Evolutionary conservation across 768 basidiomycete species (phyloP).

Genomic region (Rhodotorula kratochvilovae): DNA sequence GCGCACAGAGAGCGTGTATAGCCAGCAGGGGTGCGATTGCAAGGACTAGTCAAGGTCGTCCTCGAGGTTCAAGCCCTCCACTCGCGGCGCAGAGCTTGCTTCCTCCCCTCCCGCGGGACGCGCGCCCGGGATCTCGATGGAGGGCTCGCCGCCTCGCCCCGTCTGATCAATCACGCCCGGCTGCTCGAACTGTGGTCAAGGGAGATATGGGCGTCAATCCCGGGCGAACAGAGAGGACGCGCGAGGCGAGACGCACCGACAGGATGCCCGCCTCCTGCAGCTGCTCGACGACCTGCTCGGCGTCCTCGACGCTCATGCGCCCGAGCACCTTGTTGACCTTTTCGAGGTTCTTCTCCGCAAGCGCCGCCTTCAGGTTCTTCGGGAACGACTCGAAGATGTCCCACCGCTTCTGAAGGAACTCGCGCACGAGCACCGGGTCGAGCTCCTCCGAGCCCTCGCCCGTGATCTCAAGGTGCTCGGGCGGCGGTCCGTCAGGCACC

Average conservation of each 20-base stretch:
- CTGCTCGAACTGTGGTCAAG: slow-evolving; percentile 24
- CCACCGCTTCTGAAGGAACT: slow-evolving; percentile 84
- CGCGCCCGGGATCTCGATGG: slow-evolving; percentile 4
- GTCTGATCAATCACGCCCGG: slow-evolving; percentile 35
- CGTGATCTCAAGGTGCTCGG: slow-evolving; percentile 73
- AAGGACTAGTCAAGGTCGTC: slow-evolving; percentile 16
- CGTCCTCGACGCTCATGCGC: slow-evolving; percentile 71
- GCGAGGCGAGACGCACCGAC: slow-evolving; percentile 52
- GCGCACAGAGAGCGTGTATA: no score
- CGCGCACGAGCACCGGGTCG: slow-evolving; percentile 78
- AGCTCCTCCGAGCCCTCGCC: slow-evolving; percentile 78
- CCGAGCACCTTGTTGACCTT: slow-evolving; percentile 85
- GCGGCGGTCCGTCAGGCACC: slow-evolving; percentile 91
- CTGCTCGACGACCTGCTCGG: slow-evolving; percentile 73
- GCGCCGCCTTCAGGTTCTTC: slow-evolving; percentile 65
- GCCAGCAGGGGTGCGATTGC: no score
- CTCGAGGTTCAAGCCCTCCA: slow-evolving; percentile 1
- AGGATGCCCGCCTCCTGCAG: slow-evolving; percentile 86
- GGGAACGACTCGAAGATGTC: slow-evolving; percentile 75
- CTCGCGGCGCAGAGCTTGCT: not conserved
- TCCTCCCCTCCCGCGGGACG: not conserved
- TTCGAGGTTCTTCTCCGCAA: slow-evolving; percentile 68
- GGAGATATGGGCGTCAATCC: no score
- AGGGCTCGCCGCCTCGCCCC: slow-evolving; percentile 8
- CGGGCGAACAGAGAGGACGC: not conserved